Base-by-base conservation (phyloP, 768 basidiomycete genomes). In the Coprinopsis marcescibilis region DNA sequence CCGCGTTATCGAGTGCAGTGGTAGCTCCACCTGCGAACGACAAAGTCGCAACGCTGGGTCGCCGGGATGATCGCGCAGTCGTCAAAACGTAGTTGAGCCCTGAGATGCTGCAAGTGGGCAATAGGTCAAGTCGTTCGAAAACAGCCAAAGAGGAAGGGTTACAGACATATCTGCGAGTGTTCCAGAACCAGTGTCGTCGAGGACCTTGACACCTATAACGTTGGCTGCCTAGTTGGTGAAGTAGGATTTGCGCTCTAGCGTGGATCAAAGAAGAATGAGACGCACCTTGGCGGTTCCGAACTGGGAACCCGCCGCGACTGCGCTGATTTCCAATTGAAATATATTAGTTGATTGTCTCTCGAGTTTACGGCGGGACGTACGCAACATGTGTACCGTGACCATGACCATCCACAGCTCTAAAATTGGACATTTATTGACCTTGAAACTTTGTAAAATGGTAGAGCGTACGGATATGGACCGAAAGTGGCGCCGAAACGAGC, bases 401-500 rank as follows among this genome's bases (percentile, higher is more conserved):
- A 48, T 66, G 58, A 13, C 63, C 68, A 51, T 70, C 70, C 33
- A 52, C 55, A 32, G 59, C 49, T 14, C 42, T 49, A 35, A 2
- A 10, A 17, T 12, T 3, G 20, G 17, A 33, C 2, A 25, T 19
- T 35, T 43, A 8, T 13, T 33, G 6, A 38, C 23, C 25, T 17
- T 20, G 29, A 17, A 10, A n/a, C 2, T 21, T 5, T 23, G 32
- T 24, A 14, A 23, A 25, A 13, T 23, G 36, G 25, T 19, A 4
- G 21, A 21, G 8, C 32, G 23, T 29, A 52, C 56, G 43, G 24
- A 61, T 61, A 56, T 27, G 33, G 51, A 7, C 64, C 65, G 40
- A 67, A 66, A n/a, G 60, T 68, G 2, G 55, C 56, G 21, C 68
- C 70, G 62, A 65, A 70, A 10, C 45, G 46, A 13, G 70, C 70